These are phyloP conservation scores for Ambrosia hybrid DNA, from an alignment of 140 eudicot genomes.

Conservation along the genomic window DNA sequence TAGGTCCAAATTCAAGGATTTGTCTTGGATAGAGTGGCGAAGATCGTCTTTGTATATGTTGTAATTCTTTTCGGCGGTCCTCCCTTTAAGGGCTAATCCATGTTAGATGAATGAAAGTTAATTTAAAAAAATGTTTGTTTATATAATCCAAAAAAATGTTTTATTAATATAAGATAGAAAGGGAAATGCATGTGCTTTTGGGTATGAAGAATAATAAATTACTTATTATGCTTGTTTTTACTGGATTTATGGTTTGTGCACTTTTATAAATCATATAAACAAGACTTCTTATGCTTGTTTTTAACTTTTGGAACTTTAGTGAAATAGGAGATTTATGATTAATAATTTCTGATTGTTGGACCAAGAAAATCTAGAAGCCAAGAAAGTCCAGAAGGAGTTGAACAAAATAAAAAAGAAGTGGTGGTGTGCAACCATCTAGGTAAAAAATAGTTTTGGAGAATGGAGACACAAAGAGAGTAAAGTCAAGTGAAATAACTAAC, in stretches of 20 bases:
- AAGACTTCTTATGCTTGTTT: neutral
- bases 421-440: slow-evolving; percentile 44
- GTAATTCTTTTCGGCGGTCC: no score
- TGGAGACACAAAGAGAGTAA: no score
- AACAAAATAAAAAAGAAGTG: slow-evolving; percentile 54
- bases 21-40: no score
- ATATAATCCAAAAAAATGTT: no score
- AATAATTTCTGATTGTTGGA: slow-evolving; percentile 38
- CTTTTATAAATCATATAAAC: neutral
- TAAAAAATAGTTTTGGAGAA: no score
- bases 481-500: no score
- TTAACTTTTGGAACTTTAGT: neutral
- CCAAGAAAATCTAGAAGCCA: slow-evolving; percentile 52
- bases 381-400: slow-evolving; percentile 26
- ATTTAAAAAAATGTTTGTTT: no score
- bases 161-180: neutral
- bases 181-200: neutral
- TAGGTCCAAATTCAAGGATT: no score
- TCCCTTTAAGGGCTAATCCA: no score
- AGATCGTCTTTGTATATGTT: no score
- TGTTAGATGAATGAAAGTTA: no score
- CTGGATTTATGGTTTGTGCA: neutral
- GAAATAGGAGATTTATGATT: neutral
- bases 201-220: neutral
- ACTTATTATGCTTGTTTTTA: neutral